Conservation (phyloP, 768 basidiomycete genomes). For the Lepiota venenata region DNA sequence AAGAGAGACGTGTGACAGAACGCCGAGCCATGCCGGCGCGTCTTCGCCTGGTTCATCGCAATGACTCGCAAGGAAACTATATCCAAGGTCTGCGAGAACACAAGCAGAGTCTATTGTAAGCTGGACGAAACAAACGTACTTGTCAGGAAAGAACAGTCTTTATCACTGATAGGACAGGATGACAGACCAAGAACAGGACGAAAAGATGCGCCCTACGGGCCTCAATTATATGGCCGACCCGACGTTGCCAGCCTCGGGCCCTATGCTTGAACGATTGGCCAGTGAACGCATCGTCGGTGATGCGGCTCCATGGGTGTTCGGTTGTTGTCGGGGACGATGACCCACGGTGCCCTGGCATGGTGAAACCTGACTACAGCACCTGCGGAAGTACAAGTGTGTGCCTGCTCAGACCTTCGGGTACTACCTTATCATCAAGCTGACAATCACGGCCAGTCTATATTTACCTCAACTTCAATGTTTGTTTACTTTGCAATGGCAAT, state of each 20-base stretch:
- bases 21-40: conserved; percentile 61
- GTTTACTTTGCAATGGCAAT: too few relatives aligned
- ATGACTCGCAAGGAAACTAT: conserved; percentile 54
- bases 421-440: too few relatives aligned
- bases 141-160: neutral
- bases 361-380: too few relatives aligned
- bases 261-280: conserved; percentile 9
- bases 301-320: conserved; percentile 5
- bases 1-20: conserved; percentile 60
- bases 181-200: conserved; percentile 15
- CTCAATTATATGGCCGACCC: conserved; percentile 48
- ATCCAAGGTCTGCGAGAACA: conserved; percentile 70
- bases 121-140: conserved; percentile 22
- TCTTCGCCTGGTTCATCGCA: conserved; percentile 42
- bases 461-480: too few relatives aligned
- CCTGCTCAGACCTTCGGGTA: too few relatives aligned
- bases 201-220: conserved; percentile 49
- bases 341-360: conserved; percentile 41
- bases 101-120: conserved; percentile 63
- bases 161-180: neutral
- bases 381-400: too few relatives aligned
- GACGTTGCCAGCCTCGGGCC: neutral
- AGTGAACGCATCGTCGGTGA: neutral
- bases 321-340: conserved; percentile 35
- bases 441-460: too few relatives aligned